Conservation (phyloP, 1,284 basidiomycete species). For the Trichosporon sp. region DNA sequence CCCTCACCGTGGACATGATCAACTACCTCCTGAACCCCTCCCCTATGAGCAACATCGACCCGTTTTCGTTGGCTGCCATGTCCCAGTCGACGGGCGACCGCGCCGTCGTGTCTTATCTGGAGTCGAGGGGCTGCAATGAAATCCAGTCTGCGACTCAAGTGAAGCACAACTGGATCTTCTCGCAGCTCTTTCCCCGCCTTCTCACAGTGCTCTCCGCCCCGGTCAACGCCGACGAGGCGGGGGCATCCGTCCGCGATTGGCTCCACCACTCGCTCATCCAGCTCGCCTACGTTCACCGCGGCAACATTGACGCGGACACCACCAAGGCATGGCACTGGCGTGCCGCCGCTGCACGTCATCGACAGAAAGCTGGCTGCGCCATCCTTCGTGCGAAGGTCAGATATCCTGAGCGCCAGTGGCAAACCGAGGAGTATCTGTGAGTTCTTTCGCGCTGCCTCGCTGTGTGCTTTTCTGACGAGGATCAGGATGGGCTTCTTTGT, state of each 20-base stretch:
- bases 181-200: slow-evolving; percentile 21
- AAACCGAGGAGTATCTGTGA: slow-evolving; percentile 24
- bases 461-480: background rate
- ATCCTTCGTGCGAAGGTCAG: slow-evolving; percentile 19
- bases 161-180: slow-evolving; percentile 26
- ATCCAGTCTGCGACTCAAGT: slow-evolving; percentile 17
- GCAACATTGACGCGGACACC: slow-evolving; percentile 20
- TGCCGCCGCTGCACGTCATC: slow-evolving; percentile 9
- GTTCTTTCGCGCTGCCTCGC: background rate
- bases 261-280: slow-evolving; percentile 19
- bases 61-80: slow-evolving; percentile 14
- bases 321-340: slow-evolving; percentile 8
- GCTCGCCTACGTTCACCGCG: slow-evolving; percentile 22
- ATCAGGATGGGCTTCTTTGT: slow-evolving; percentile 24
- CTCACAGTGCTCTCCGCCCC: slow-evolving; percentile 8
- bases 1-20: slow-evolving; percentile 5
- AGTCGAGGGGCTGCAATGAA: slow-evolving; percentile 21
- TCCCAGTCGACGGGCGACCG: slow-evolving; percentile 8
- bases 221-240: slow-evolving; percentile 6
- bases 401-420: slow-evolving; percentile 17
- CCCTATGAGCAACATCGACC: slow-evolving; percentile 6
- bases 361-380: slow-evolving; percentile 18
- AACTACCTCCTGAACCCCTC: slow-evolving; percentile 8
- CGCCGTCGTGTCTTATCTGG: slow-evolving; percentile 21
- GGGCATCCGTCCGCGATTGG: slow-evolving; percentile 13